Evolutionary conservation across 192 early-diverging fungal species (phyloP).

Genomic region (Coemansia sp.): DNA sequence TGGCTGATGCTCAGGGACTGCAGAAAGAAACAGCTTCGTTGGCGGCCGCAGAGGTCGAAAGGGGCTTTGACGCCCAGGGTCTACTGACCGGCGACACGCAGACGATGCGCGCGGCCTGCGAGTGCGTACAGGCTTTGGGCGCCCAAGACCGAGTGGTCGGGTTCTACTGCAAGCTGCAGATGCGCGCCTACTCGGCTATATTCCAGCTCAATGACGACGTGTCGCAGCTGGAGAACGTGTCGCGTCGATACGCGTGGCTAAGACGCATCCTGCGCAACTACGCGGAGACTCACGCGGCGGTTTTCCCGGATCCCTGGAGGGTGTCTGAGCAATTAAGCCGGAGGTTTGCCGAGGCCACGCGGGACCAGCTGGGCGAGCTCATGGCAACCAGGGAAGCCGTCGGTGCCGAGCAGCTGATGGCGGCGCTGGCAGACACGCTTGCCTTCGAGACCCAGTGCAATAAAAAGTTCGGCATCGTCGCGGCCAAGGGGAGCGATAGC

Average conservation of each 20-base stretch:
- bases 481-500: constrained; percentile 11
- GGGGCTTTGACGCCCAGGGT: constrained; percentile 66
- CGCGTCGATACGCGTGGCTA: constrained; percentile 89
- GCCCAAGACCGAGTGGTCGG: constrained; percentile 56
- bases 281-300: constrained; percentile 79
- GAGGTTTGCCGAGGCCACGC: constrained; percentile 82
- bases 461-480: constrained; percentile 63
- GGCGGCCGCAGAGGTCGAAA: constrained; percentile 63
- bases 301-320: constrained; percentile 79
- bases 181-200: constrained; percentile 77
- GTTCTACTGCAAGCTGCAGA: constrained; percentile 78
- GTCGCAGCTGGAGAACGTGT: constrained; percentile 78
- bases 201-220: constrained; percentile 74
- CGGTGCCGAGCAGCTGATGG: constrained; percentile 70
- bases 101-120: constrained; percentile 70
- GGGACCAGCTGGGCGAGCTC: constrained; percentile 60
- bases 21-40: constrained; percentile 46
- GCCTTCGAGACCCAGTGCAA: constrained; percentile 88
- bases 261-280: constrained; percentile 84
- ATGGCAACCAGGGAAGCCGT: constrained; percentile 58
- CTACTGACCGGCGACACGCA: constrained; percentile 51
- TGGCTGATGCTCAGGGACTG: constrained; percentile 58
- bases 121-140: constrained; percentile 70
- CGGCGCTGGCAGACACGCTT: constrained; percentile 75
- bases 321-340: constrained; percentile 59